Conservation (phyloP, 257 asterid species). For the Thymus mandschuricus region DNA sequence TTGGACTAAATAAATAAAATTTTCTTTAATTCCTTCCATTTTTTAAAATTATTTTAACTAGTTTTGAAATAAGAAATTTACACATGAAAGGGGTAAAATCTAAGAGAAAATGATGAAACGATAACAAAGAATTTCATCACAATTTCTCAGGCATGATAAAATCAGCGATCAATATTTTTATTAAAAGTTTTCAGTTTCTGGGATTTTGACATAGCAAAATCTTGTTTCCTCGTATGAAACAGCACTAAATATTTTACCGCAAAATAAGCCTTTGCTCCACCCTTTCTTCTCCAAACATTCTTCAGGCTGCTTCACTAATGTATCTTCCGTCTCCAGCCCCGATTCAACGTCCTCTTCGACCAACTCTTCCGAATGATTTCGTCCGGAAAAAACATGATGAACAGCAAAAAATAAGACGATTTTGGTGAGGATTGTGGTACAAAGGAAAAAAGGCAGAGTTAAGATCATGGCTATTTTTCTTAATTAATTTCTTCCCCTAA, state of each 20-base stretch:
- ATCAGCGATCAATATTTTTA: neutral
- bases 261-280: slow-evolving; percentile 33
- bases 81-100: no score
- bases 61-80: no score
- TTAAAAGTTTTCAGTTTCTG: slow-evolving; percentile 9
- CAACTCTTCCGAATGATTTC: slow-evolving; percentile 1
- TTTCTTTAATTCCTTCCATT: no score
- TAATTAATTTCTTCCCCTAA: neutral
- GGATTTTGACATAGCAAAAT: slow-evolving; percentile 7
- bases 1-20: no score
- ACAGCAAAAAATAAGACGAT: slow-evolving; percentile 33
- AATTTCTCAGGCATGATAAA: neutral
- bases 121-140: neutral
- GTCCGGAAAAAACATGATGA: slow-evolving; percentile 5
- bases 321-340: slow-evolving; percentile 26
- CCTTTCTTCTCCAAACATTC: slow-evolving; percentile 28
- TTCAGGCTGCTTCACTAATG: slow-evolving; percentile 25
- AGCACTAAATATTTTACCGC: slow-evolving; percentile 5
- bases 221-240: neutral
- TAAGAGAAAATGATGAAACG: no score
- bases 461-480: neutral
- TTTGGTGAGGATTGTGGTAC: slow-evolving; percentile 39
- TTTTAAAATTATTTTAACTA: no score
- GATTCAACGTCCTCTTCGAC: slow-evolving; percentile 36
- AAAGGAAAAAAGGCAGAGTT: slow-evolving; percentile 30